These are phyloP conservation scores for Citrus cavaleriei DNA, from an alignment of 345 rosid genomes.

Conservation along the genomic window DNA sequence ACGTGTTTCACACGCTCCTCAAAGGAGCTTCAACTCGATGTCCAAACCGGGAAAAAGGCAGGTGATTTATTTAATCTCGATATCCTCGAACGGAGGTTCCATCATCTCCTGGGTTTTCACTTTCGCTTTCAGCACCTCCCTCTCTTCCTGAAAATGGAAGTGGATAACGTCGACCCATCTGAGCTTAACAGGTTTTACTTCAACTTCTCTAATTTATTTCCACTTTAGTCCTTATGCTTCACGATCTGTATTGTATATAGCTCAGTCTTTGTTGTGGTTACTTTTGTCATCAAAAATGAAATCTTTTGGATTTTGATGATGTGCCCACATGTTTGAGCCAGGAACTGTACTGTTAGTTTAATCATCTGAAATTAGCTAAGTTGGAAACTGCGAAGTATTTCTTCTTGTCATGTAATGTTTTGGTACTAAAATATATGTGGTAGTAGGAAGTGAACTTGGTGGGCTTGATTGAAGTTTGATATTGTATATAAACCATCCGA, in stretches of 20 bases:
- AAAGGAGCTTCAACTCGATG: background rate
- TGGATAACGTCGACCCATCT: conserved; percentile 22
- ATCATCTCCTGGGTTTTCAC: background rate
- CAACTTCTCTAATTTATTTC: conserved; percentile 7
- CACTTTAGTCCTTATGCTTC: background rate
- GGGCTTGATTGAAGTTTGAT: background rate
- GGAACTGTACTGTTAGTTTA: background rate
- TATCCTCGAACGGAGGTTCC: conserved; percentile 3
- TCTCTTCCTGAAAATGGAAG: conserved; percentile 29
- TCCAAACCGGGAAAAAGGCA: background rate
- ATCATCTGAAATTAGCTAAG: background rate
- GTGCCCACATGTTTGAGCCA: background rate
- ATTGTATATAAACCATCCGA: background rate
- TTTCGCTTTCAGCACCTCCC: background rate
- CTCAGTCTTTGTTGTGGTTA: background rate
- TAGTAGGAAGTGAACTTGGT: background rate
- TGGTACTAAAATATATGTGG: background rate
- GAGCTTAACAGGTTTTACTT: conserved; percentile 35
- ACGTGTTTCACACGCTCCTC: conserved; percentile 8
- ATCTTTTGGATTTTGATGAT: background rate
- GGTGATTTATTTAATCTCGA: background rate
- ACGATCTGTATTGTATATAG: background rate
- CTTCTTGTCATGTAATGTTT: background rate
- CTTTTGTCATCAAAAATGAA: background rate
- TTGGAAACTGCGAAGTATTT: background rate